phyloP scores from a whole-genome alignment of 257 asterid genomes.

The Anisodus tanguticus region DNA sequence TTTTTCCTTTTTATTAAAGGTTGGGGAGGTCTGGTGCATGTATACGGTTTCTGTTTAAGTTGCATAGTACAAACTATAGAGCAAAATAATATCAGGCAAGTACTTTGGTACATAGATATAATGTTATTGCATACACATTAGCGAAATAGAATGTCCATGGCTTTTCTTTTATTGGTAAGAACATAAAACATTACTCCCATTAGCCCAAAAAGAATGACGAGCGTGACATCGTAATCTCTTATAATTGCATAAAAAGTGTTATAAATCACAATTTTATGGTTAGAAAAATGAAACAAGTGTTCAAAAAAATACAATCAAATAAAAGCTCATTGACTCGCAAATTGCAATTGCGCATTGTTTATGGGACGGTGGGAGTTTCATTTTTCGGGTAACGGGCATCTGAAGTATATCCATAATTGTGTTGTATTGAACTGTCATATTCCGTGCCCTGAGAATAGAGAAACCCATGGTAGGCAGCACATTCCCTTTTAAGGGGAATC shows the following conservation, averaged over 20 bases:
- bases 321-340: neutral
- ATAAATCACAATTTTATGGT: constrained; percentile 20
- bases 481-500: neutral
- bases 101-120: constrained; percentile 5
- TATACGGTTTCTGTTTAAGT: neutral
- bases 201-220: constrained; percentile 18
- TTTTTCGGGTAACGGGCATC: neutral
- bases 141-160: neutral
- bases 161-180: neutral
- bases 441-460: neutral
- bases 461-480: constrained; percentile 9
- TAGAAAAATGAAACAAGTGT: neutral
- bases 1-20: neutral
- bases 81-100: neutral
- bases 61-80: neutral
- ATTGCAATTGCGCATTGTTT: neutral
- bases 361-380: neutral
- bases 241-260: neutral
- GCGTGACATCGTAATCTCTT: constrained; percentile 6
- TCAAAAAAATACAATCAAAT: neutral
- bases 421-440: neutral
- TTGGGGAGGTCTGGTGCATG: neutral
- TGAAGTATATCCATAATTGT: constrained; percentile 11
- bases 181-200: neutral
- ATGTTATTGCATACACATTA: neutral